A percentile compares a stretch with the other conserved stretches of the same genome.
Evolutionary conservation across 352 stramenopile species (phyloP).

Genomic region (Sclerospora graminicola): DNA sequence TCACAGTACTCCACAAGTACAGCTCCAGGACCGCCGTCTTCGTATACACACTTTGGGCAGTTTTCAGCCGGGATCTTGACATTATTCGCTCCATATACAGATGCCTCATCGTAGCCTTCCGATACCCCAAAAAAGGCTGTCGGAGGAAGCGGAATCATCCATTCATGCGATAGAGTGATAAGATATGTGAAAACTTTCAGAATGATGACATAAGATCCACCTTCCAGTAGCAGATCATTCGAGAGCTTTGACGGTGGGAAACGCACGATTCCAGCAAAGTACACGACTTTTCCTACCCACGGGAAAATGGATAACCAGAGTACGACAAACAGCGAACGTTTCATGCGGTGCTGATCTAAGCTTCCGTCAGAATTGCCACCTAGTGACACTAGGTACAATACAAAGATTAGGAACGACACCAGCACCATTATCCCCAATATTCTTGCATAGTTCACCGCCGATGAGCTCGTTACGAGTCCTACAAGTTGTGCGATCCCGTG

Average conservation of each 20-base stretch:
- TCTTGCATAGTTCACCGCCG: conserved; percentile 21
- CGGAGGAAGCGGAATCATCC: conserved; percentile 59
- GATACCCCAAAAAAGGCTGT: conserved; percentile 62
- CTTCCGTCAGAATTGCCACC: conserved; percentile 25
- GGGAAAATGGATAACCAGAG: conserved; percentile 42
- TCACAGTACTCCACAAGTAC: conserved; percentile 62
- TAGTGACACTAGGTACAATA: conserved; percentile 40
- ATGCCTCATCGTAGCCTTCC: conserved; percentile 35
- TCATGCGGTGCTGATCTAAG: conserved; percentile 41
- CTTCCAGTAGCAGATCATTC: conserved; percentile 38
- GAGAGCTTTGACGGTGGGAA: conserved; percentile 29
- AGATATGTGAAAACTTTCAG: conserved; percentile 36
- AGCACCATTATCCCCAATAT: conserved; percentile 43
- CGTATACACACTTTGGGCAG: conserved; percentile 71
- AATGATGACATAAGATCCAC: conserved; percentile 23
- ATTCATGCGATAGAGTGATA: conserved; percentile 32
- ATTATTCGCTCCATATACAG: conserved; percentile 17
- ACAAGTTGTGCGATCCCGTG: conserved; percentile 26
- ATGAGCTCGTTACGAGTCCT: conserved; percentile 24
- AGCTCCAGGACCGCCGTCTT: conserved; percentile 64
- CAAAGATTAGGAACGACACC: conserved; percentile 29
- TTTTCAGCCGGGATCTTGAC: conserved; percentile 62
- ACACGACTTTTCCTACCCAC: conserved; percentile 57
- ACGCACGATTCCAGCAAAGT: conserved; percentile 34
- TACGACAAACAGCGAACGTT: conserved; percentile 46